Base-by-base conservation (phyloP, 768 basidiomycete genomes). In the Trametes meyenii region DNA sequence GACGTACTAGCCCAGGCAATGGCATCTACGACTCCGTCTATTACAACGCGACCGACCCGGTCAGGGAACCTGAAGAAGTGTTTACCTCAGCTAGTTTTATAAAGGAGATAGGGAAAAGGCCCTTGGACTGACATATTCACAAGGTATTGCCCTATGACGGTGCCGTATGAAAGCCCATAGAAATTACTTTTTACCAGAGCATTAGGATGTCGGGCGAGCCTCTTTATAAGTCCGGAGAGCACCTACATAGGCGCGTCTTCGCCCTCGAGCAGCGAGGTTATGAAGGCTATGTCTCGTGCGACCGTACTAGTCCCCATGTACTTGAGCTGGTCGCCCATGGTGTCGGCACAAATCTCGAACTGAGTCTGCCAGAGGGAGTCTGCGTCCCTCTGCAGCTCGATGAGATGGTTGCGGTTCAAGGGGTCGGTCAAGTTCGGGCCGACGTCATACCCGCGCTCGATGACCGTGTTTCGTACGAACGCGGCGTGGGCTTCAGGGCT, bases 11-110 rank as follows among this genome's bases (percentile, higher is more conserved):
- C 54, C 74, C 74, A 75, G 2, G 65, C 44, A 8, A 66, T 59
- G 12, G 73, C 73, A 51, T 73, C 71, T 14, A 72, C 73, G 4
- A 74, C 69, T 7, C 73, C 74, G 49, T 75, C 74, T n/a, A 74
- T 72, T 13, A 64, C 63, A 11, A 74, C 69, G 7, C 72, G 63
- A 1, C 74, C 73, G 13, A 75, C 63, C 6, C 72, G 64, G 17
- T 74, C 60, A 5, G 74, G 74, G 52, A 74, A 70, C 71, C 73
- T 74, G 40, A 2, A 8, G 14, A 11, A 13, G 19, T 33, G 5
- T 29, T 21, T 16, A 40, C 21, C 1, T 40, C 11, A 50, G 48
- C 17, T 23, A 8, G 12, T 2, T 21, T 24, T 40, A 43, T 17
- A 14, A 21, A 35, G 1, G 24, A 26, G 4, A 10, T 19, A 13